Base-by-base conservation (phyloP, 176 grass and related monocot genomes). In the Oryza coarctata region DNA sequence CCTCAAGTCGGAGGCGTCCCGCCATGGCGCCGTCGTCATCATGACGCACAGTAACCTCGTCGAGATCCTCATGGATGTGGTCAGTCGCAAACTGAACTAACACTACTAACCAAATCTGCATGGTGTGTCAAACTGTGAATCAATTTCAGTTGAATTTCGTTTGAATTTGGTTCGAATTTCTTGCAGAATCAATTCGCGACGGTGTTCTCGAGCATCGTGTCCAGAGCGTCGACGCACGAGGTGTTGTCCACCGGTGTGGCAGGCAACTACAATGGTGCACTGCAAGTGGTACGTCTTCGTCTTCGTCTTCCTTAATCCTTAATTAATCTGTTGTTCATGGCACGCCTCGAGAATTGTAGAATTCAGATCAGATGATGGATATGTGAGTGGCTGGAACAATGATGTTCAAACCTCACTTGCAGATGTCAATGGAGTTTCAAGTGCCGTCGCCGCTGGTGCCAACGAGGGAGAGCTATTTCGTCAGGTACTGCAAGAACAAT, bases 371-470 rank as follows among this genome's bases (percentile, higher is more conserved):
- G 17, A 52, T 18, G 15, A 52, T 52, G 0, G 45, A 50, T 9
- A 41, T 41, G 39, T 41, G 9, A 41, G 39, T 12, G 2, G 7
- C 0, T 41, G 9, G 0, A 41, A 73, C 20, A 26, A 45, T 82
- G 28, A 32, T 34, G 27, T 1, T 49, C 44, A 47, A 47, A 44
- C 25, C 9, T 44, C 55, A 31, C 13, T 36, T 80, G 41, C 82
- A 97, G 94, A 94, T 97, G 94, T 90, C 92, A 74, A 93, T 91
- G 76, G 94, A 97, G 75, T 92, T 97, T 26, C 92, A 94, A 69
- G 88, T 97, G 35, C 94, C 88, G 2, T 94, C 92, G 13, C 94
- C 94, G 0, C 81, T 97, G 17, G 94, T 97, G 12, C 94, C 94
- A 9, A 94, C 90, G 0, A 61, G 94, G 3, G 94, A 97, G 83